Evolutionary conservation across 2,329 filamentous ascomycete genomes (phyloP).

Genomic region (Parafenestella ontariensis): DNA sequence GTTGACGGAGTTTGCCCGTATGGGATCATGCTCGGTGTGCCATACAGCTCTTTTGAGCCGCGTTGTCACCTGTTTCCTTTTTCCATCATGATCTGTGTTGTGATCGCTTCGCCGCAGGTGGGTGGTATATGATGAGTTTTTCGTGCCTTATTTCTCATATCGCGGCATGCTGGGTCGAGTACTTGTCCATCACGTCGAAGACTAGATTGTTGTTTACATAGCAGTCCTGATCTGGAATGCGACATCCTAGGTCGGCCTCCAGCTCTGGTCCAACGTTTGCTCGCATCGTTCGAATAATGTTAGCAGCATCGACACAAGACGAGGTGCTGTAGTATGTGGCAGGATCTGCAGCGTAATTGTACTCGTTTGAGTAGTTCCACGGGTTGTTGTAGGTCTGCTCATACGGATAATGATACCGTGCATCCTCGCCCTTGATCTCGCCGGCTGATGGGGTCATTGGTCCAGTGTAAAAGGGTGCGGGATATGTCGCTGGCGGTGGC

Average conservation of each 20-base stretch:
- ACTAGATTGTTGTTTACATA: slow-evolving; percentile 53
- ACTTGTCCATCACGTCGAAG: slow-evolving; percentile 56
- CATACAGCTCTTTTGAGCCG: slow-evolving; percentile 10
- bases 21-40: not conserved
- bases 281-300: slow-evolving; percentile 55
- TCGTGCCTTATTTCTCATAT: slow-evolving; percentile 16
- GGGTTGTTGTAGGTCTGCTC: slow-evolving; percentile 26
- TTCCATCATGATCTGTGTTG: not conserved
- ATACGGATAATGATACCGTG: slow-evolving; percentile 31
- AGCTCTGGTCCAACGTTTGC: slow-evolving; percentile 48
- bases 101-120: not conserved
- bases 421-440: slow-evolving; percentile 36
- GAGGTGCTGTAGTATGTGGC: slow-evolving; percentile 35
- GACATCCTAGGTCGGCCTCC: slow-evolving; percentile 52
- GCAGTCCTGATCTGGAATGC: slow-evolving; percentile 47
- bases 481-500: slow-evolving; percentile 32
- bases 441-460: slow-evolving; percentile 25
- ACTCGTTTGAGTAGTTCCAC: slow-evolving; percentile 33
- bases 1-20: not conserved
- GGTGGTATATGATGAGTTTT: not conserved
- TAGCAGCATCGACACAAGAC: slow-evolving; percentile 52
- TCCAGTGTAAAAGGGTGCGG: slow-evolving; percentile 29
- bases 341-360: slow-evolving; percentile 20
- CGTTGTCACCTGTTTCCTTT: not conserved
- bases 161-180: slow-evolving; percentile 34